Base-by-base conservation (phyloP, 2,329 filamentous ascomycete genomes). In the Tolypocladium ophioglossoides region DNA sequence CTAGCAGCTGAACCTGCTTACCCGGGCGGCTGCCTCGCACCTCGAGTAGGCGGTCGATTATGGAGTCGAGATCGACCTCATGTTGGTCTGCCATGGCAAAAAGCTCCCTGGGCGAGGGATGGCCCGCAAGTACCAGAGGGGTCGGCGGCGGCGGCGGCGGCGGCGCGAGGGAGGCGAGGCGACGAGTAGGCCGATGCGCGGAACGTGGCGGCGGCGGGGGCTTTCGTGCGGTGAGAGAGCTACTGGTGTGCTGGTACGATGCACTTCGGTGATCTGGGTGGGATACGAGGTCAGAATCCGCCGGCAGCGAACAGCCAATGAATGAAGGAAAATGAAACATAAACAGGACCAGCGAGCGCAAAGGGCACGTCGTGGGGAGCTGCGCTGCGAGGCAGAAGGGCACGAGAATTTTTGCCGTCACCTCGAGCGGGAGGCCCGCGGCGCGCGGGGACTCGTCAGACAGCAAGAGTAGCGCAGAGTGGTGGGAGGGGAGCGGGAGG, bases 1-100 rank as follows among this genome's bases (percentile, higher is more conserved):
- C 94, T 62, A 96, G 80, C 63, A 99, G 83, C 78, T 97, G 92
- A 54, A 99, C 94, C 77, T 97, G 94, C 80, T 99, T 99, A 67
- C 94, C 94, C 55, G 94, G 94, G 69, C 94, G 86, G 81, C 91
- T 96, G 71, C 92, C 94, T 76, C 94, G 87, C 70, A 97, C 94
- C 78, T 99, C 94, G 70, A 97, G 82, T 69, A 99, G 84, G 74
- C 94, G 85, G 75, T 97, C 92, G 80, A 99, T 97, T 85, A 97
- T 96, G 68, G 91, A 96, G 76, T 99, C 94, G 78, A 99, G 83
- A 78, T 97, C 92, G 77, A 97, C 89, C 76, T 97, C 92, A 76
- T 90, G 77, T 72, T 82, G 79, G 72, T 83, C 79, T 70, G 79
- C 78, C 84, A 77, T 86, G 69, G 66, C 76, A 59, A 58, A 65